Percentiles rank a stretch among this genome's conserved stretches.
Conservation (phyloP, 2,329 filamentous ascomycete genomes). For the Cyphellophora attinorum region DNA sequence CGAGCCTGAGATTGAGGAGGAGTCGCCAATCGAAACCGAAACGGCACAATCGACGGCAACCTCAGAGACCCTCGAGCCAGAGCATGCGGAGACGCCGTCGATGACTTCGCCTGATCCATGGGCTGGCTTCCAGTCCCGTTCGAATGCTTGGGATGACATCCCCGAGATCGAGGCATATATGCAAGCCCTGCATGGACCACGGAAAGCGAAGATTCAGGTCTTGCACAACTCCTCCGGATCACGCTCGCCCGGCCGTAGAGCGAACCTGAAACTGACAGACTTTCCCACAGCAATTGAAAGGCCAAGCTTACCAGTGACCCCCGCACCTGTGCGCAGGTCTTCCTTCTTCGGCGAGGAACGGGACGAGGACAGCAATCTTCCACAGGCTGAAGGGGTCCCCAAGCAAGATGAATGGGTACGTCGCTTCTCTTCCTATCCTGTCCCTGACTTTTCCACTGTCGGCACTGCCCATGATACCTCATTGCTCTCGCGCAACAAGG, state of each 20-base stretch:
- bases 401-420: conserved; percentile 91
- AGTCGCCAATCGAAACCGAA: conserved; percentile 5
- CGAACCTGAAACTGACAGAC: conserved; percentile 66
- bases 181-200: conserved; percentile 58
- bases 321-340: conserved; percentile 63
- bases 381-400: conserved; percentile 72
- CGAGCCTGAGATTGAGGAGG: conserved; percentile 12
- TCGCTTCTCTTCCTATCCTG: conserved; percentile 32
- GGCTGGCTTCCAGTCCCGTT: conserved; percentile 60
- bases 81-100: conserved; percentile 4
- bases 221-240: conserved; percentile 19
- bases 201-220: conserved; percentile 39
- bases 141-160: conserved; percentile 89
- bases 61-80: conserved; percentile 5
- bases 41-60: conserved; percentile 8
- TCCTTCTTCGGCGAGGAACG: conserved; percentile 58
- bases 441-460: conserved; percentile 13
- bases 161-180: conserved; percentile 84
- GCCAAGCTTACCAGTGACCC: conserved; percentile 82
- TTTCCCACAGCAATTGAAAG: conserved; percentile 76
- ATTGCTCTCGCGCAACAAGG: conserved; percentile 12
- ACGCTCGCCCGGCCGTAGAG: conserved; percentile 26
- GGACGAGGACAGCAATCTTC: conserved; percentile 51
- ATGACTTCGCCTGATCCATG: conserved; percentile 12
- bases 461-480: no score